These are phyloP conservation scores for Colletotrichum sp. DNA, from an alignment of 2,329 filamentous ascomycete species.

Conservation along the genomic window DNA sequence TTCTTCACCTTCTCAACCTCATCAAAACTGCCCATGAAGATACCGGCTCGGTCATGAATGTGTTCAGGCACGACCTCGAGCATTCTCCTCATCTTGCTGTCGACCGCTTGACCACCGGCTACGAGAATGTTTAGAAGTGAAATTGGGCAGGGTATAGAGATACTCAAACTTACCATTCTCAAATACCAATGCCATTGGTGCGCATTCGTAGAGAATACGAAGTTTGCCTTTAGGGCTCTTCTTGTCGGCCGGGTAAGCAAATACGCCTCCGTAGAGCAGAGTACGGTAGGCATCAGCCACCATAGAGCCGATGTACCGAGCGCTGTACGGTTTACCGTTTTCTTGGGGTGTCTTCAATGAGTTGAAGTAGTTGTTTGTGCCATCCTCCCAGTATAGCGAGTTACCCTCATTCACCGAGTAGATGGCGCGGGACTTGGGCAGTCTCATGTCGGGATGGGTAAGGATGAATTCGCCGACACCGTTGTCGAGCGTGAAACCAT, in stretches of 20 bases:
- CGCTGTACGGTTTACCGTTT: constrained; percentile 87
- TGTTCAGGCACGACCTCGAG: constrained; percentile 85
- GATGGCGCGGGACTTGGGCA: constrained; percentile 81
- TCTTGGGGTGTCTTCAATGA: constrained; percentile 81
- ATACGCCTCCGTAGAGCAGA: constrained; percentile 92
- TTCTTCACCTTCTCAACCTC: constrained; percentile 96
- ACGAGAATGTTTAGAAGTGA: constrained; percentile 18
- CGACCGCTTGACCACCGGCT: constrained; percentile 91
- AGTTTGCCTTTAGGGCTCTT: constrained; percentile 99
- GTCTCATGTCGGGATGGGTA: constrained; percentile 91
- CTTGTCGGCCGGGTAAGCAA: constrained; percentile 96
- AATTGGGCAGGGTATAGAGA: constrained; percentile 24
- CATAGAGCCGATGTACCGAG: constrained; percentile 97
- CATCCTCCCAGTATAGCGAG: constrained; percentile 92
- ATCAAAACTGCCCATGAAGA: constrained; percentile 93
- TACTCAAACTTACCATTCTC: constrained; percentile 80
- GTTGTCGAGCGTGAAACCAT: constrained; percentile 97
- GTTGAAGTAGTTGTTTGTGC: constrained; percentile 86
- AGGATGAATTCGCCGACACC: constrained; percentile 98
- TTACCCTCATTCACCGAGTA: constrained; percentile 99
- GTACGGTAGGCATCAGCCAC: constrained; percentile 98
- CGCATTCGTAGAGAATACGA: constrained; percentile 96
- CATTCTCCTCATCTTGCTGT: constrained; percentile 92
- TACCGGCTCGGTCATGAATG: constrained; percentile 95
- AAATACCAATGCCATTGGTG: constrained; percentile 98